Evolutionary conservation across 2,329 filamentous ascomycete species (phyloP), one percentile per base, ranked within the genome.

Genomic region (Capronia coronata): DNA sequence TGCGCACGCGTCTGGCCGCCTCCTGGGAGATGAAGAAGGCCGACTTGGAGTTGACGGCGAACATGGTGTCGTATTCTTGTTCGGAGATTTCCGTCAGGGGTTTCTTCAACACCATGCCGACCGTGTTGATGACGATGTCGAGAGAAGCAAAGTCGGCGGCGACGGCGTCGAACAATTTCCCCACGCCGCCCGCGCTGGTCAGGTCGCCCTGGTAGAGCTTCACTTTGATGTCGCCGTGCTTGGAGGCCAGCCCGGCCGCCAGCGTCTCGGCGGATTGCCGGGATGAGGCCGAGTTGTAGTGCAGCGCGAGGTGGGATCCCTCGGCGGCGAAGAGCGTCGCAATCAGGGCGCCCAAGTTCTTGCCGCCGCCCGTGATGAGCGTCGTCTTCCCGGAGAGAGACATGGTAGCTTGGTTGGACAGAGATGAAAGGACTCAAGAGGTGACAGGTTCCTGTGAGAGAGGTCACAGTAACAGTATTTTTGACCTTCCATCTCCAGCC

Each of bases 71-170:
- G 51, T 74, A 73, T 52, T 75, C 71, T 8, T 57, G 64, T 55
- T 74, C 72, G 5, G 61, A 62, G 39, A 74, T 69, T 11, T 71
- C 69, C 0, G 59, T 60, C 23, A 73, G 68, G 5, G 69, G 64
- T 62, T 75, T 74, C 67, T 74, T 74, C 29, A 73, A 57, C 29
- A 73, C 71, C 66, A 72, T 75, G 39, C 73, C 73, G 21, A 75
- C 66, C 6, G 72, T 75, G 61, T 75, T 75, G 57, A 75, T 65
- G 2, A 75, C 69, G 48, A 77, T 73, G 56, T 77, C 72, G 41
- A 76, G 64, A 50, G 66, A 5, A 10, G 68, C 68, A 56, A 75
- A 69, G 52, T 75, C 70, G 29, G 62, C 58, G 8, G 68, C 46
- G 2, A 68, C 66, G 2, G 61, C 55, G 21, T 67, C 56, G 60